Percentiles rank a stretch among this genome's conserved stretches.
Evolutionary conservation across 495 filamentous ascomycete species (phyloP).

Genomic region (Aspergillus indologenus): DNA sequence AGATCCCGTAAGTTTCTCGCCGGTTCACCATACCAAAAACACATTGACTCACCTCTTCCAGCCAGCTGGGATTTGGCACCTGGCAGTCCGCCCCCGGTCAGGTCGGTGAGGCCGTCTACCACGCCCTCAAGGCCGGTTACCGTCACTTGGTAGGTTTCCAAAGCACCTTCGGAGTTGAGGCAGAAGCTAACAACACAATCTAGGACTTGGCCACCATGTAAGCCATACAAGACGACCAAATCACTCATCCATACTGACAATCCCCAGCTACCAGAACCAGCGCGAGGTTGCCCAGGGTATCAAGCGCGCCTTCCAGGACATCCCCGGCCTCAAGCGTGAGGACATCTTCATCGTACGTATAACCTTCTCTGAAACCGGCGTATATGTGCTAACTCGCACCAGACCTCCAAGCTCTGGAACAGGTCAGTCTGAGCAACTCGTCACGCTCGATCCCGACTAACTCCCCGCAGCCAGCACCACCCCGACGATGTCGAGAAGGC

Average conservation of each 20-base stretch:
- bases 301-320: constrained; percentile 44
- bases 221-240: constrained; percentile 5
- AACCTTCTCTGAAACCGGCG: neutral
- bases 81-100: constrained; percentile 54
- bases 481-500: constrained; percentile 45
- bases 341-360: constrained; percentile 47
- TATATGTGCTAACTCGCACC: neutral
- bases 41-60: constrained; percentile 15
- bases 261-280: constrained; percentile 51
- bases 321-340: constrained; percentile 49
- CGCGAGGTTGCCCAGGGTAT: constrained; percentile 44
- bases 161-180: neutral
- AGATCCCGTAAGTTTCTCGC: constrained; percentile 39
- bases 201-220: constrained; percentile 48
- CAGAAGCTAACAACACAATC: constrained; percentile 18
- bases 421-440: neutral
- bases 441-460: neutral
- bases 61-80: constrained; percentile 53
- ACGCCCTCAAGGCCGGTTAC: constrained; percentile 53
- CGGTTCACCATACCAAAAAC: neutral
- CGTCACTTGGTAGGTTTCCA: constrained; percentile 45
- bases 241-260: constrained; percentile 38
- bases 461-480: constrained; percentile 38
- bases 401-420: constrained; percentile 53
- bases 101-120: constrained; percentile 52